Evolutionary conservation across 2,329 filamentous ascomycete genomes (phyloP).

Genomic region (Fusarium sp.): DNA sequence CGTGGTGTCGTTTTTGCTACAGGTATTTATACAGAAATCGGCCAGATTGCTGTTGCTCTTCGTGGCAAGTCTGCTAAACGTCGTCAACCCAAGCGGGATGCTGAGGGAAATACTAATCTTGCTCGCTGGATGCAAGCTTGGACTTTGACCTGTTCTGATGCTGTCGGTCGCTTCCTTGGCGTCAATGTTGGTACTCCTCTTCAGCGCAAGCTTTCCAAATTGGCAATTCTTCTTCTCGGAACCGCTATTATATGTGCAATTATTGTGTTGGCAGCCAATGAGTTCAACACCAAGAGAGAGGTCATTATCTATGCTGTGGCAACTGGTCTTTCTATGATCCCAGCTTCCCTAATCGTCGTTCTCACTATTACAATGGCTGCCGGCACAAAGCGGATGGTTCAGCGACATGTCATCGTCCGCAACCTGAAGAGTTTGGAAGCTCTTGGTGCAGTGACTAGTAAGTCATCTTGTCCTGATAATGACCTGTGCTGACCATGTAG

Average conservation of each 20-base stretch:
- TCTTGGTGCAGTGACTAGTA: conserved; percentile 68
- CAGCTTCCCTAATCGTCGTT: conserved; percentile 64
- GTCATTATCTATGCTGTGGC: conserved; percentile 70
- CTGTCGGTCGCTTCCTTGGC: conserved; percentile 74
- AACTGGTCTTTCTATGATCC: conserved; percentile 66
- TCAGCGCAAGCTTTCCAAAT: conserved; percentile 76
- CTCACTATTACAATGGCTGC: conserved; percentile 73
- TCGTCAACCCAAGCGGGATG: conserved; percentile 59
- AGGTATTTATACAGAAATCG: conserved; percentile 74
- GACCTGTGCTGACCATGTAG: conserved; percentile 43
- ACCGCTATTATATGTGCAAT: conserved; percentile 78
- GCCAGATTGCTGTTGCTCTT: conserved; percentile 69
- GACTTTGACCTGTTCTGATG: conserved; percentile 63
- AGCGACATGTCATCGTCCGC: conserved; percentile 67
- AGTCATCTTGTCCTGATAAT: conserved; percentile 7
- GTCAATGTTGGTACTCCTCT: conserved; percentile 79
- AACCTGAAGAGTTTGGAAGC: conserved; percentile 69
- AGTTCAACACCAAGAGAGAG: conserved; percentile 66
- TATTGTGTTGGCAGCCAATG: conserved; percentile 77
- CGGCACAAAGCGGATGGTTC: conserved; percentile 67
- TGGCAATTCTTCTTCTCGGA: conserved; percentile 76
- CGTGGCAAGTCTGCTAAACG: conserved; percentile 54
- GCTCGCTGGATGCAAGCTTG: conserved; percentile 56
- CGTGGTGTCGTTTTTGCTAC: conserved; percentile 73
- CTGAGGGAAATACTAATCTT: conserved; percentile 57